These are phyloP conservation scores for Chaetomium olivaceum DNA, from an alignment of 2,329 filamentous ascomycete species.

Conservation along the genomic window DNA sequence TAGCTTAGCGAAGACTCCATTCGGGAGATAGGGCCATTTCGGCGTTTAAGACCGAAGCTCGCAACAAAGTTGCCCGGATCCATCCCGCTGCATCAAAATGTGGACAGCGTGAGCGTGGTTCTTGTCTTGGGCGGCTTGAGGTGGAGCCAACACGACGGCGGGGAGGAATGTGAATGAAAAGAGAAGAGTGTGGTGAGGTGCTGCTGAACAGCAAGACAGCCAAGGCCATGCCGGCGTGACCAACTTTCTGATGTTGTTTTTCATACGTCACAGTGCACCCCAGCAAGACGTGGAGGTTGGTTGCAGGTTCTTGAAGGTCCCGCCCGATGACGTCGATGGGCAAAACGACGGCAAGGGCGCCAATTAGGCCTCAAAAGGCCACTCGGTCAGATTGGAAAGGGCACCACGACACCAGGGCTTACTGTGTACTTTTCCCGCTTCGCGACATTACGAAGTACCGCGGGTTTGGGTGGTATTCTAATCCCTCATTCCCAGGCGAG, in stretches of 20 bases:
- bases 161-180: not conserved
- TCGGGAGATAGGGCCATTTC: not conserved
- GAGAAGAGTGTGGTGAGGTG: not conserved
- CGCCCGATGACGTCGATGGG: slow-evolving; percentile 29
- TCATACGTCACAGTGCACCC: slow-evolving; percentile 24
- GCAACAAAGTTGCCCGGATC: not conserved
- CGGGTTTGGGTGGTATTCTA: not conserved
- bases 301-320: slow-evolving; percentile 13
- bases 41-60: not conserved
- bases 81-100: not conserved
- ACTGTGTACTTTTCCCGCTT: not conserved
- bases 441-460: not conserved
- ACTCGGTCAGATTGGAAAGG: not conserved
- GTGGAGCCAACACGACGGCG: not conserved
- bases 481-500: not conserved
- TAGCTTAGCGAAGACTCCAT: not conserved
- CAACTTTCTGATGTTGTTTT: slow-evolving; percentile 19
- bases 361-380: slow-evolving; percentile 7
- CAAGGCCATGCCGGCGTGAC: slow-evolving; percentile 10
- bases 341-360: not conserved
- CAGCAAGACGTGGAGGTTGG: slow-evolving; percentile 6
- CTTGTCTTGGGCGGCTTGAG: not conserved
- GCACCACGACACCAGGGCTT: not conserved
- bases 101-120: not conserved
- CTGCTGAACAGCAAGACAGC: not conserved